These are phyloP conservation scores for Jaapia argillacea DNA, from an alignment of 768 basidiomycete species.

Conservation along the genomic window DNA sequence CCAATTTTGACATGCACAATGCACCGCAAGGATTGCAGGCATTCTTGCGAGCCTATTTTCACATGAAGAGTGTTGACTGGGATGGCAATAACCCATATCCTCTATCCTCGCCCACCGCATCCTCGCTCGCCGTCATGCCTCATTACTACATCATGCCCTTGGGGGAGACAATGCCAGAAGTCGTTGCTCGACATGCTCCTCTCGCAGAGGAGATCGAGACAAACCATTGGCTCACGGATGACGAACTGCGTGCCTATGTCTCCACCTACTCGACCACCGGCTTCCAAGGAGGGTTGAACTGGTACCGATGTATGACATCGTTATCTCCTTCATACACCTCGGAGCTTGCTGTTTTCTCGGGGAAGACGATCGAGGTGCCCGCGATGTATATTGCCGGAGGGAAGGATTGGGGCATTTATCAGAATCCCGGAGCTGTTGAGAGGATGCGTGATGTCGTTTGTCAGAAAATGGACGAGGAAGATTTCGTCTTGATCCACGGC, in stretches of 20 bases:
- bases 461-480: slow-evolving; percentile 27
- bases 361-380: slow-evolving; percentile 37
- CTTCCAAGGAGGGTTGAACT: slow-evolving; percentile 55
- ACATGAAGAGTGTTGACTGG: slow-evolving; percentile 53
- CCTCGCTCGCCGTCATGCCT: slow-evolving; percentile 33
- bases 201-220: slow-evolving; percentile 16
- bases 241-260: slow-evolving; percentile 38
- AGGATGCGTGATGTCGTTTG: slow-evolving; percentile 27
- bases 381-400: slow-evolving; percentile 48
- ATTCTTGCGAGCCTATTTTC: slow-evolving; percentile 45
- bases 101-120: slow-evolving; percentile 16
- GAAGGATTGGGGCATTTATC: slow-evolving; percentile 55
- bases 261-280: slow-evolving; percentile 40
- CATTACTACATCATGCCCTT: slow-evolving; percentile 55
- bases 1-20: slow-evolving; percentile 35
- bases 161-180: slow-evolving; percentile 41
- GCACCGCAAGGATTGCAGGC: slow-evolving; percentile 32
- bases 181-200: slow-evolving; percentile 26
- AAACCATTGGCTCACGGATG: slow-evolving; percentile 37
- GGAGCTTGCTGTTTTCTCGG: slow-evolving; percentile 35
- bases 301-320: slow-evolving; percentile 33
- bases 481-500: slow-evolving; percentile 40
- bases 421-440: slow-evolving; percentile 36
- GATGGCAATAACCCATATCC: slow-evolving; percentile 29
- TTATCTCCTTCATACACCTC: slow-evolving; percentile 21